A percentile compares a stretch with the other conserved stretches of the same genome.
Conservation (phyloP, 2,329 filamentous ascomycete genomes). For the Botrytis galanthina region DNA sequence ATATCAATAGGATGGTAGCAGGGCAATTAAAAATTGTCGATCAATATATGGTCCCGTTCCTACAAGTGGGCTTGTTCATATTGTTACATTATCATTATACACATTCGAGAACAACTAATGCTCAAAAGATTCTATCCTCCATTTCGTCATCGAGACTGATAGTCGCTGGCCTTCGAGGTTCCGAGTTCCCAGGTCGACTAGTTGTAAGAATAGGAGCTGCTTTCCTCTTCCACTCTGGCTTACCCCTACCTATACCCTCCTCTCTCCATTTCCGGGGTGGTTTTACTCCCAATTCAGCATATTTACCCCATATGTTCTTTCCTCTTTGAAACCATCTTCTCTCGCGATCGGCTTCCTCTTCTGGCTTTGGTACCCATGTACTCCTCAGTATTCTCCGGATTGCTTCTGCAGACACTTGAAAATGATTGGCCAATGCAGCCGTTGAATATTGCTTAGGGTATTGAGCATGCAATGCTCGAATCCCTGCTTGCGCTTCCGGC, state of each 20-base stretch:
- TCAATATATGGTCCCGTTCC: neutral
- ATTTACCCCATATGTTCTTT: conserved; percentile 56
- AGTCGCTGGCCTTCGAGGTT: conserved; percentile 9
- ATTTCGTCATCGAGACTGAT: conserved; percentile 6
- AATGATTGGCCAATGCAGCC: conserved; percentile 68
- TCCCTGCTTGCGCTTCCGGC: conserved; percentile 87
- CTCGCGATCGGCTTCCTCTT: conserved; percentile 57
- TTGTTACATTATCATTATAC: conserved; percentile 4
- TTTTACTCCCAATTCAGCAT: conserved; percentile 60
- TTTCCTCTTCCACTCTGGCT: conserved; percentile 29
- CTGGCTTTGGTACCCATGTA: conserved; percentile 65
- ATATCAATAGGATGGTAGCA: neutral
- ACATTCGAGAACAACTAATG: neutral
- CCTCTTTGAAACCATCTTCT: conserved; percentile 61
- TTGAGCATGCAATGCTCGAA: conserved; percentile 75
- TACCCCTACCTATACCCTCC: conserved; percentile 37
- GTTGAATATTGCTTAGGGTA: conserved; percentile 78
- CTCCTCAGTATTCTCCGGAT: conserved; percentile 82
- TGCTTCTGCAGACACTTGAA: conserved; percentile 82
- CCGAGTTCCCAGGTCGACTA: conserved; percentile 20
- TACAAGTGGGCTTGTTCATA: neutral
- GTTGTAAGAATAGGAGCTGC: conserved; percentile 25
- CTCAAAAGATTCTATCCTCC: conserved; percentile 31
- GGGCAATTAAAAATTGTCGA: neutral
- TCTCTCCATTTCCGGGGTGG: conserved; percentile 59